A percentile compares a stretch with the other conserved stretches of the same genome.
These are phyloP conservation scores for Chlorella vulgaris DNA, from an alignment of 139 green algal species.

Conservation along the genomic window DNA sequence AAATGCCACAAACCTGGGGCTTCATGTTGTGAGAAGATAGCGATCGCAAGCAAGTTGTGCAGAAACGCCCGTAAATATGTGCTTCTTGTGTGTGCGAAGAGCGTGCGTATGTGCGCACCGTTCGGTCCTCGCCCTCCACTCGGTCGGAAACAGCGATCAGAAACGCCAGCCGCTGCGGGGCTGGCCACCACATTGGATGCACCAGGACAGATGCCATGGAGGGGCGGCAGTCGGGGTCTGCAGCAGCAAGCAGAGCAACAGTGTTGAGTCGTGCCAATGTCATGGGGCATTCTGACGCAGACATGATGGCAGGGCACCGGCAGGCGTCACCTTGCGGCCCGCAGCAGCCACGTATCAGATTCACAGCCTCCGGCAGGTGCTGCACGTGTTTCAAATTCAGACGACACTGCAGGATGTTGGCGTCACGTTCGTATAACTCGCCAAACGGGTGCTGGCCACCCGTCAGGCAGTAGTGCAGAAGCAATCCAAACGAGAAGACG, in stretches of 20 bases:
- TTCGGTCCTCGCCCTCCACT: conserved; percentile 91
- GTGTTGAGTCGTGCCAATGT: neutral
- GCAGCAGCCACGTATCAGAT: conserved; percentile 66
- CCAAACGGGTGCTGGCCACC: conserved; percentile 93
- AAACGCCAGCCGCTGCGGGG: conserved; percentile 84
- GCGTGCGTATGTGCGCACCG: too few species aligned
- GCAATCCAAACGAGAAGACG: conserved; percentile 92
- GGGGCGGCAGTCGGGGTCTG: conserved; percentile 66
- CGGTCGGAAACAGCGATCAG: conserved; percentile 83
- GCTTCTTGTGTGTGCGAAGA: too few species aligned
- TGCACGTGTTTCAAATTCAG: conserved; percentile 52
- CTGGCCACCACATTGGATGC: conserved; percentile 94
- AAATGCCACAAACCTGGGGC: neutral
- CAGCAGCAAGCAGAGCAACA: neutral
- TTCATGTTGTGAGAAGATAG: neutral
- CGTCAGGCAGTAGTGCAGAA: conserved; percentile 91
- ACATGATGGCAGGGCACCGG: neutral
- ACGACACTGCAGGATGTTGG: conserved; percentile 79
- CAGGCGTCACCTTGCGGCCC: conserved; percentile 20
- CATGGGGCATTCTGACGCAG: neutral
- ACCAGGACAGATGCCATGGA: conserved; percentile 67
- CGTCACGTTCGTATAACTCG: conserved; percentile 82
- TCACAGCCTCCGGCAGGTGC: conserved; percentile 68
- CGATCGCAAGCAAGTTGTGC: neutral
- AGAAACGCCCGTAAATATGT: too few species aligned